Evolutionary conservation across 805 yeast species (phyloP).

Genomic region (Nakazawaea molendinolei): DNA sequence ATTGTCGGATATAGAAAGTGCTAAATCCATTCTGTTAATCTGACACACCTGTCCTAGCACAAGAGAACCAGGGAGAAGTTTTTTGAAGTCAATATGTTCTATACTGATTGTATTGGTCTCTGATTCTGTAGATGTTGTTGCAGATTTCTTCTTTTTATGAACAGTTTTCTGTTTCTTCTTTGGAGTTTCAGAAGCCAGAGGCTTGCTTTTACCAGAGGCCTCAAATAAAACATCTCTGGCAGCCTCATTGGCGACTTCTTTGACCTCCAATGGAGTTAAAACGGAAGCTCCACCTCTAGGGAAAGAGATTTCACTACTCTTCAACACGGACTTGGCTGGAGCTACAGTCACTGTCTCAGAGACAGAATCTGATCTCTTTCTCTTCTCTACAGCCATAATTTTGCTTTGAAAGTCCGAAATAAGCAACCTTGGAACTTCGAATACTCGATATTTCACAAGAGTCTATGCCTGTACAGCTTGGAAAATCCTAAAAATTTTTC

Average conservation of each 20-base stretch:
- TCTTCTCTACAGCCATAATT: constrained; percentile 29
- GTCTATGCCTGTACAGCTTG: no score
- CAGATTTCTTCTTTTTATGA: constrained; percentile 20
- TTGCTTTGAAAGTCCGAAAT: background rate
- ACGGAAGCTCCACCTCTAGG: constrained; percentile 96
- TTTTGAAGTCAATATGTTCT: constrained; percentile 57
- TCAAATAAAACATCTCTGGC: constrained; percentile 79
- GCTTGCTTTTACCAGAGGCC: constrained; percentile 12
- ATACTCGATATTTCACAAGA: no score
- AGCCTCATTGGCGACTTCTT: constrained; percentile 90
- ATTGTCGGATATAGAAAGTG: constrained; percentile 72
- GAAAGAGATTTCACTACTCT: constrained; percentile 47
- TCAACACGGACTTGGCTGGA: constrained; percentile 17
- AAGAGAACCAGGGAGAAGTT: constrained; percentile 60
- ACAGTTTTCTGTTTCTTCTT: constrained; percentile 32
- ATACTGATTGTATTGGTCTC: constrained; percentile 37
- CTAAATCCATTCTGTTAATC: constrained; percentile 56
- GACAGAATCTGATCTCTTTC: constrained; percentile 41
- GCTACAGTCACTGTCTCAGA: constrained; percentile 19
- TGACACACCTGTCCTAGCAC: constrained; percentile 71
- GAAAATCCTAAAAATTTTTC: constrained; percentile 8
- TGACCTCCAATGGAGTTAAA: constrained; percentile 83
- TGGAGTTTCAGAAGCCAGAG: constrained; percentile 20
- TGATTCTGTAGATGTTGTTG: constrained; percentile 20
- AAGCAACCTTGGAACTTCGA: no score